Percentiles rank a stretch among this genome's conserved stretches.
Evolutionary conservation across 2,329 filamentous ascomycete species (phyloP).

Genomic region (Aspergillus sp.): DNA sequence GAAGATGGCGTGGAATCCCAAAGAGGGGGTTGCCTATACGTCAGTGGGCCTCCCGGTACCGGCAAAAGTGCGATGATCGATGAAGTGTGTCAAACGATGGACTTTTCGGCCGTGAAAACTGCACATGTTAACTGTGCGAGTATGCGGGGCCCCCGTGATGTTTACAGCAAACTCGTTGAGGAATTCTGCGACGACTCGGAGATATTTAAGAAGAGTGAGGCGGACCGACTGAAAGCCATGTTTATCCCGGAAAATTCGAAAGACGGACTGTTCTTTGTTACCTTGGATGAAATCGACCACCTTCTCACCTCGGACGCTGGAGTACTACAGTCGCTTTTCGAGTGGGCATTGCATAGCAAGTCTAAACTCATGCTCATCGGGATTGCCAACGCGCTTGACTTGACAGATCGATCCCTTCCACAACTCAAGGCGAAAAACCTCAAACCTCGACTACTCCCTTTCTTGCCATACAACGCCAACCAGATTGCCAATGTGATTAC

Average conservation of each 20-base stretch:
- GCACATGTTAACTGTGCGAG: conserved; percentile 96
- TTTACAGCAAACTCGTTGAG: conserved; percentile 73
- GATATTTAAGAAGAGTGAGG: conserved; percentile 59
- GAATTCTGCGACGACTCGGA: conserved; percentile 58
- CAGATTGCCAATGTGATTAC: conserved; percentile 87
- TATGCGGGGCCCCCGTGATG: conserved; percentile 77
- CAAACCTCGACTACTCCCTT: conserved; percentile 81
- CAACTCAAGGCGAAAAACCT: conserved; percentile 87
- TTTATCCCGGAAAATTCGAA: conserved; percentile 59
- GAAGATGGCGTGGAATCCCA: conserved; percentile 53
- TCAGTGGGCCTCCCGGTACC: conserved; percentile 91
- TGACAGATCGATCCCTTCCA: conserved; percentile 91
- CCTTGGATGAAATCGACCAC: conserved; percentile 91
- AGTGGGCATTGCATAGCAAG: conserved; percentile 79
- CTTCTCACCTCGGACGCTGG: conserved; percentile 83
- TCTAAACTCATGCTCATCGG: conserved; percentile 80
- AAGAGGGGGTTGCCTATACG: conserved; percentile 77
- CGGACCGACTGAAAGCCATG: conserved; percentile 60
- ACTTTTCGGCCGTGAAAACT: conserved; percentile 52
- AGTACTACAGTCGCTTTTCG: conserved; percentile 87
- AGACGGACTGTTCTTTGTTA: conserved; percentile 64
- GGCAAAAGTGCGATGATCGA: conserved; percentile 93
- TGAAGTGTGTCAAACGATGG: conserved; percentile 62
- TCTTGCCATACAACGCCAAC: conserved; percentile 80
- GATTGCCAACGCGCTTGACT: conserved; percentile 90